A percentile compares a stretch with the other conserved stretches of the same genome.
Conservation (phyloP, 345 rosid species). For the Gossypium herbaceum region DNA sequence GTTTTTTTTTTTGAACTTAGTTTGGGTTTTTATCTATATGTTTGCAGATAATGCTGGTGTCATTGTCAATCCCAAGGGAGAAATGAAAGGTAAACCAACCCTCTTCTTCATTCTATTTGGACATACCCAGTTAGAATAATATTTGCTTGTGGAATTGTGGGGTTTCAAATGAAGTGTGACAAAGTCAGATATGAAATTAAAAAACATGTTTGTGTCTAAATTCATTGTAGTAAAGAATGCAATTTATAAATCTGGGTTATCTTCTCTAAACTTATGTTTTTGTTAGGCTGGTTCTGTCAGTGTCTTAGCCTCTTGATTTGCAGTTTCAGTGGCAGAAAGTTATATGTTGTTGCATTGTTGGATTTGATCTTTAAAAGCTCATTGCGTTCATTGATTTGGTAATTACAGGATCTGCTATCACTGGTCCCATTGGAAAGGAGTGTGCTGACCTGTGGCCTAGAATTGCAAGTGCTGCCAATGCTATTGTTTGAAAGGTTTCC, state of each 20-base stretch:
- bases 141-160: not conserved
- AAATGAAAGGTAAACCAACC: conserved; percentile 47
- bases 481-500: conserved; percentile 34
- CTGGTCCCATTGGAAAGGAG: conserved; percentile 66
- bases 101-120: not conserved
- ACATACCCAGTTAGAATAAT: not conserved
- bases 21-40: not conserved
- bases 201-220: no score
- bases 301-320: not conserved
- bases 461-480: conserved; percentile 82
- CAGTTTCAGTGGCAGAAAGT: not conserved
- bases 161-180: not conserved
- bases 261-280: not conserved
- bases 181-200: no score
- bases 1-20: not conserved
- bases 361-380: not conserved
- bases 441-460: conserved; percentile 81
- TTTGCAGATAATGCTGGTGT: conserved; percentile 64
- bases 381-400: not conserved
- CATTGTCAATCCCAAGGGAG: conserved; percentile 62
- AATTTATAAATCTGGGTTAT: not conserved
- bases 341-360: not conserved
- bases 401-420: conserved; percentile 50
- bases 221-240: not conserved
- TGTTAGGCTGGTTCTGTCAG: not conserved